These are phyloP conservation scores for Fraxinus anomala DNA, from an alignment of 257 asterid species.

Conservation along the genomic window DNA sequence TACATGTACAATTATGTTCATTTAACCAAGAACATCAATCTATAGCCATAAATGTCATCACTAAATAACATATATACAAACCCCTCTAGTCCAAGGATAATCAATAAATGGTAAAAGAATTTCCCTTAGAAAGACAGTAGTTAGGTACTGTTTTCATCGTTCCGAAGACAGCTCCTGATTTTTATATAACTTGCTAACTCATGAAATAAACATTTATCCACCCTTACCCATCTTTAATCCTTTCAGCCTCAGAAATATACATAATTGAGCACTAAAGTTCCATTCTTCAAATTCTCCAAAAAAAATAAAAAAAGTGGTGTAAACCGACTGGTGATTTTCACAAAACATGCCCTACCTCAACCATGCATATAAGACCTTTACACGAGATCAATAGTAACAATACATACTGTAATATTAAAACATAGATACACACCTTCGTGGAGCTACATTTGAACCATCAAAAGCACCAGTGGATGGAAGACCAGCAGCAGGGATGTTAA, in stretches of 20 bases:
- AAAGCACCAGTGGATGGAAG: constrained; percentile 40
- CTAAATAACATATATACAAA: background rate
- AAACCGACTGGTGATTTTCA: constrained; percentile 8
- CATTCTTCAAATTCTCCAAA: background rate
- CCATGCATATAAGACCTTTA: constrained; percentile 32
- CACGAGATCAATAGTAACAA: constrained; percentile 25
- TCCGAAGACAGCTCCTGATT: background rate
- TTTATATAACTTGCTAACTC: background rate
- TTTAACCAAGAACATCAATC: background rate
- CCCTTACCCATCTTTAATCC: background rate
- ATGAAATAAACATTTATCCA: background rate
- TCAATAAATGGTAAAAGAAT: background rate
- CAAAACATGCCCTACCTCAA: background rate
- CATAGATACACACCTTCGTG: constrained; percentile 42
- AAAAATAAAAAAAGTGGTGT: no score
- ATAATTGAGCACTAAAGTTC: background rate
- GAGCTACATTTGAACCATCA: constrained; percentile 34
- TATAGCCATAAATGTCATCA: background rate
- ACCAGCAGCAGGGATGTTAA: constrained; percentile 37
- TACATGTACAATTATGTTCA: background rate
- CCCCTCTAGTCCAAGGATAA: background rate
- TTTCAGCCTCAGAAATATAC: background rate
- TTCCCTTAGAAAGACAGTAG: background rate
- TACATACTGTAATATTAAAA: background rate
- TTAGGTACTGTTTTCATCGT: background rate